A percentile compares a stretch with the other conserved stretches of the same genome.
These are phyloP conservation scores for Xylogone sp. DNA, from an alignment of 2,329 filamentous ascomycete species.

Conservation along the genomic window DNA sequence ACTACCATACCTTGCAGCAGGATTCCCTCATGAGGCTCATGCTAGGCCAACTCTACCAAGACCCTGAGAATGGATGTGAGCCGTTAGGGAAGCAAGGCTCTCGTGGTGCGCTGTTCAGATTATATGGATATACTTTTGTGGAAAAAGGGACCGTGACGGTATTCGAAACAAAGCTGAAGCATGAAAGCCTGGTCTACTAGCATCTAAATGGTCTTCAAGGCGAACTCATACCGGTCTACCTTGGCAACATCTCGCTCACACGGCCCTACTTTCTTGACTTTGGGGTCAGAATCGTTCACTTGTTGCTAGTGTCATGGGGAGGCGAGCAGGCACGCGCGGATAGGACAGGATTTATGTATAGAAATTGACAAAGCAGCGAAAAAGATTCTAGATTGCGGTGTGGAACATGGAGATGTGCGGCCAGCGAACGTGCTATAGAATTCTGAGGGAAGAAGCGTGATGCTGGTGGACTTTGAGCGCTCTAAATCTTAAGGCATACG, in stretches of 20 bases:
- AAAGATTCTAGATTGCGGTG: constrained; percentile 11
- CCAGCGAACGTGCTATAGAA: constrained; percentile 18
- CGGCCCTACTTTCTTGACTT: constrained; percentile 14
- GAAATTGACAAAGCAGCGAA: constrained; percentile 11
- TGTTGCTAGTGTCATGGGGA: constrained; percentile 16
- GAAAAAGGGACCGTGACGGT: constrained; percentile 35
- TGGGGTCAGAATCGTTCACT: constrained; percentile 17
- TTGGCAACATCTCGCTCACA: constrained; percentile 33
- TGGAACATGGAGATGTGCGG: constrained; percentile 17
- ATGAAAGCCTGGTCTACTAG: constrained; percentile 33
- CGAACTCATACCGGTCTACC: constrained; percentile 32
- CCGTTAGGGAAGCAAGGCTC: constrained; percentile 26
- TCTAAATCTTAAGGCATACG: constrained; percentile 9
- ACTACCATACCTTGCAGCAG: constrained; percentile 10
- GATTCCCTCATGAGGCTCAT: constrained; percentile 12
- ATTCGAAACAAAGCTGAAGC: constrained; percentile 30
- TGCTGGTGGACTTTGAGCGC: constrained; percentile 18
- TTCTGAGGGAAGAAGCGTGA: constrained; percentile 13
- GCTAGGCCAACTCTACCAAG: constrained; percentile 9
- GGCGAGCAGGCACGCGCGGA: constrained; percentile 15
- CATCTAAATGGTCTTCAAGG: constrained; percentile 32
- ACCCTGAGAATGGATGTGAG: constrained; percentile 15
- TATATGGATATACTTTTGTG: constrained; percentile 41
- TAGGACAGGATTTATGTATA: constrained; percentile 14
- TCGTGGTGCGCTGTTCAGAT: constrained; percentile 36